Conservation (phyloP, 2,329 filamentous ascomycete genomes). For the Cercospora sojina region DNA sequence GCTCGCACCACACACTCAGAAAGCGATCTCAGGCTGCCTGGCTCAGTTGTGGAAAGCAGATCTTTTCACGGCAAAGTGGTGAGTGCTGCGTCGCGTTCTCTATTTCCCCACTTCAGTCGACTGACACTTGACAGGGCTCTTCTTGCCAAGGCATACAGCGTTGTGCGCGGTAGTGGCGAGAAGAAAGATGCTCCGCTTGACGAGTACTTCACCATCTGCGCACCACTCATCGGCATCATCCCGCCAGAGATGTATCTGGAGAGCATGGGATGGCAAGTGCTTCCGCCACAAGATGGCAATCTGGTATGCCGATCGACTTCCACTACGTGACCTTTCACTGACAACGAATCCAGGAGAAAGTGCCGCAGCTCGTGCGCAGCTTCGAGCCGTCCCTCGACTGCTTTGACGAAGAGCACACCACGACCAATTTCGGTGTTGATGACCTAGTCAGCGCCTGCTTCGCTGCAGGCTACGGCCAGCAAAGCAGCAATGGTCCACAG, state of each 20-base stretch:
- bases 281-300: slow-evolving; percentile 5
- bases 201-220: slow-evolving; percentile 48
- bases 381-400: slow-evolving; percentile 14
- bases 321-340: background rate
- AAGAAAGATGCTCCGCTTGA: slow-evolving; percentile 49
- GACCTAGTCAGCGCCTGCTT: slow-evolving; percentile 11
- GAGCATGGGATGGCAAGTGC: slow-evolving; percentile 49
- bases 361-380: slow-evolving; percentile 11
- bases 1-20: slow-evolving; percentile 42
- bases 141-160: slow-evolving; percentile 58
- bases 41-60: slow-evolving; percentile 53
- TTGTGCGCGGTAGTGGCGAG: slow-evolving; percentile 52
- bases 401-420: slow-evolving; percentile 19
- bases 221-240: slow-evolving; percentile 50
- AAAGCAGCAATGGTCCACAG: slow-evolving; percentile 21
- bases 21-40: slow-evolving; percentile 53
- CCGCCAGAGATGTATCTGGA: slow-evolving; percentile 49
- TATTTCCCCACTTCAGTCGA: background rate
- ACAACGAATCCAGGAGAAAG: background rate
- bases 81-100: background rate
- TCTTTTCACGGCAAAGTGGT: slow-evolving; percentile 53
- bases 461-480: slow-evolving; percentile 2
- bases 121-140: slow-evolving; percentile 34
- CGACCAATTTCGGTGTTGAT: slow-evolving; percentile 22
- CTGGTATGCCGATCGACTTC: background rate